Conservation (phyloP, 805 yeast species). For the Metschnikowia hibisci region DNA sequence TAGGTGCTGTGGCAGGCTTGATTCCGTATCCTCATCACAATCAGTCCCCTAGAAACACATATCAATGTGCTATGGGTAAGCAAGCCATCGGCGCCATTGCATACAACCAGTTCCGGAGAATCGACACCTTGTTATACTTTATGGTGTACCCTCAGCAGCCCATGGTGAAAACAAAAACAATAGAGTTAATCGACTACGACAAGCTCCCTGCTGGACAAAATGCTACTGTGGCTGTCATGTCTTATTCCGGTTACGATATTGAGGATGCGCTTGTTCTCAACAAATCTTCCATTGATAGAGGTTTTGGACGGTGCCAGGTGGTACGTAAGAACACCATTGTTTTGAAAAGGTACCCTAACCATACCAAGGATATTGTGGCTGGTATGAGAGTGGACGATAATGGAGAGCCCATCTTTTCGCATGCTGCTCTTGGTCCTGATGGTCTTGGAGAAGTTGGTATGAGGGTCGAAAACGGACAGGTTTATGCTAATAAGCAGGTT, state of each 20-base stretch:
- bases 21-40: slow-evolving; percentile 92
- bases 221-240: slow-evolving; percentile 98
- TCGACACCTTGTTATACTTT: slow-evolving; percentile 86
- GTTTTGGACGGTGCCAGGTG: slow-evolving; percentile 97
- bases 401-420: slow-evolving; percentile 81
- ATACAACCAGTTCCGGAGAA: slow-evolving; percentile 92
- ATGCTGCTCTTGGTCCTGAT: slow-evolving; percentile 83
- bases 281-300: slow-evolving; percentile 91
- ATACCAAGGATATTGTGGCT: slow-evolving; percentile 83
- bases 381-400: slow-evolving; percentile 88
- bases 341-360: slow-evolving; percentile 88
- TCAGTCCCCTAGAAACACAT: slow-evolving; percentile 89
- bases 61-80: slow-evolving; percentile 96
- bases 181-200: slow-evolving; percentile 92
- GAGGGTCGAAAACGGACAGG: slow-evolving; percentile 87
- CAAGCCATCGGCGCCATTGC: slow-evolving; percentile 99
- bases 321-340: slow-evolving; percentile 87
- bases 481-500: slow-evolving; percentile 87
- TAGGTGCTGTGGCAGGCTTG: slow-evolving; percentile 90
- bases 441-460: slow-evolving; percentile 97
- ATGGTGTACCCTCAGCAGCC: slow-evolving; percentile 99
- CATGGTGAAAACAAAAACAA: slow-evolving; percentile 96
- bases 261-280: slow-evolving; percentile 97
- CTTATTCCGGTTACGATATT: slow-evolving; percentile 97
- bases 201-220: slow-evolving; percentile 98